phyloP scores from a whole-genome alignment of 352 stramenopile genomes.

The Halophytophthora polymorphica region DNA sequence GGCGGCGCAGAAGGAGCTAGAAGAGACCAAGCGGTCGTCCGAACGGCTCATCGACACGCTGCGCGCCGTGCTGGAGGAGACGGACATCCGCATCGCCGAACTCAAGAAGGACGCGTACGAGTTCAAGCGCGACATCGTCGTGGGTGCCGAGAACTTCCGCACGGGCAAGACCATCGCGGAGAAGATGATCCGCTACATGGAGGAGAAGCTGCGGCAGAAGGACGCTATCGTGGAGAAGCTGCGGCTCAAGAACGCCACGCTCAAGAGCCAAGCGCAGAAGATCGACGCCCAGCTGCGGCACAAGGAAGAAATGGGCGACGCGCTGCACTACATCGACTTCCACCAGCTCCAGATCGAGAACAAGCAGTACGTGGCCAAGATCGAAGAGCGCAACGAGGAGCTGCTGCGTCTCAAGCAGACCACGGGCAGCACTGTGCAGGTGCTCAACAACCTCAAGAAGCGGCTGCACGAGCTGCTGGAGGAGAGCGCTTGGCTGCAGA shows the following conservation, averaged over 20 bases:
- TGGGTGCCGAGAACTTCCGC: slow-evolving; percentile 92
- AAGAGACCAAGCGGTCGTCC: slow-evolving; percentile 88
- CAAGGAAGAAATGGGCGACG: slow-evolving; percentile 95
- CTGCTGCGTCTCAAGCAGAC: slow-evolving; percentile 91
- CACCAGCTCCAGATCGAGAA: slow-evolving; percentile 96
- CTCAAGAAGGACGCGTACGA: slow-evolving; percentile 96
- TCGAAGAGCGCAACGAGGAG: slow-evolving; percentile 94
- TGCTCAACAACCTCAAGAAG: slow-evolving; percentile 91
- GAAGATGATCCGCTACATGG: slow-evolving; percentile 94
- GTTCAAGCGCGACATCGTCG: slow-evolving; percentile 95
- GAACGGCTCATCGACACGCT: slow-evolving; percentile 94
- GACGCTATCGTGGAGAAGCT: slow-evolving; percentile 93
- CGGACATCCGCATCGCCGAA: slow-evolving; percentile 92
- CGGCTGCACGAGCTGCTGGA: slow-evolving; percentile 83
- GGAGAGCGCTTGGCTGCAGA: slow-evolving; percentile 76
- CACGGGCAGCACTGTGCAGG: slow-evolving; percentile 86
- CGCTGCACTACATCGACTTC: slow-evolving; percentile 96
- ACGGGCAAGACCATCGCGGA: slow-evolving; percentile 92
- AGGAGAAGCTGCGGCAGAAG: slow-evolving; percentile 92
- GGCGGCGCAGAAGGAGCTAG: slow-evolving; percentile 83
- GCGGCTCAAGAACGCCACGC: slow-evolving; percentile 91
- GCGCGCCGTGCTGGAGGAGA: slow-evolving; percentile 90
- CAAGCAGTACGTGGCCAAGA: slow-evolving; percentile 94
- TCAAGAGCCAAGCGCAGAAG: slow-evolving; percentile 92
- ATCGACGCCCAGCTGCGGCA: slow-evolving; percentile 89